Evolutionary conservation across 2,329 filamentous ascomycete species (phyloP), one percentile per base, ranked within the genome.

Genomic region (Claviceps capensis): DNA sequence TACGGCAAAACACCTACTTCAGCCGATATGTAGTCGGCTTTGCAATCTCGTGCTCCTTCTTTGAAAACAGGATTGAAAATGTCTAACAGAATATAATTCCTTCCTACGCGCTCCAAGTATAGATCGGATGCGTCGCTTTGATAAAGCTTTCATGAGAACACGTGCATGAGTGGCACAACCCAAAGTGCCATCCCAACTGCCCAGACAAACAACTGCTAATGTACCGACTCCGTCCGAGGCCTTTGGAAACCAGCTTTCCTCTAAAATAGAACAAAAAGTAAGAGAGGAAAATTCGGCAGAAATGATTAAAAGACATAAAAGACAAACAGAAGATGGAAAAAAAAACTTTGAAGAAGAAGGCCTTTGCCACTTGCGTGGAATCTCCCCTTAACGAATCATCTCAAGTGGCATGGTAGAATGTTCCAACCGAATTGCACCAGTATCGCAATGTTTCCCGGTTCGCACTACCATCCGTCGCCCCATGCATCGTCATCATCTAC

Each of bases 391-490:
- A 19, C 14, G 19, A 37, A 36, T 48, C 16, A n/a, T 22, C 36
- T 23, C 36, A 40, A 23, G 23, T 38, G 11, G 36, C 37, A 30
- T 14, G 47, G 22, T 11, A 41, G 14, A n/a, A 17, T 36, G 37
- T n/a, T 11, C 40, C 26, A 44, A 36, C 22, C 41, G n/a, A 16
- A 26, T 41, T n/a, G 26, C 36, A 11, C 37, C 37, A 48, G 13
- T 23, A 13, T n/a, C 44, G 43, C 38, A 2, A 26, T 16, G 9
- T 7, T 3, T 38, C 5, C 13, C n/a, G 26, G 4, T 4, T 14
- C 2, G 19, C 22, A 37, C 30, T 67, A 81, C 81, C 81, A 85
- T 7, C 78, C 79, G 56, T 83, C 81, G 5, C 79, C 82, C 82
- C 82, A 85, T 1, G 74, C 79, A 59, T 81, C 79, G 60, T 82